A percentile compares a stretch with the other conserved stretches of the same genome.
phyloP scores from a whole-genome alignment of 225 moss, liverwort and hornwort species.

The Physcomitrium patens region DNA sequence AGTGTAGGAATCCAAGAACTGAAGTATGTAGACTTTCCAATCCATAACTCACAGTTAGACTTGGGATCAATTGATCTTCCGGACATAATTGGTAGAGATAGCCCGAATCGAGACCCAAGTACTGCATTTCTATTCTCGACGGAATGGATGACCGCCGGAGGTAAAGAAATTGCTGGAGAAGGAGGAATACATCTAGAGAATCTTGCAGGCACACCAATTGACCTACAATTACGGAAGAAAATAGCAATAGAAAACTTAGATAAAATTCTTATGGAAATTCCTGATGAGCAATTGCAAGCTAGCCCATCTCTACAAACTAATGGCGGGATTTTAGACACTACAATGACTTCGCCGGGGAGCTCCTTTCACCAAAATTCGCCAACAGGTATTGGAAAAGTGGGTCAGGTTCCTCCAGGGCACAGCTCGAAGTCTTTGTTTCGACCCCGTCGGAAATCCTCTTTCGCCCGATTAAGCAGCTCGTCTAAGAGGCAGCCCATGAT shows the following conservation, averaged over 20 bases:
- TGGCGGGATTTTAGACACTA: background rate
- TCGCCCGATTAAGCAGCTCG: background rate
- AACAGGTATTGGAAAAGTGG: background rate
- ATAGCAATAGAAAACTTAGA: conserved; percentile 15
- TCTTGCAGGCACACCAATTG: background rate
- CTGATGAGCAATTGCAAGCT: background rate
- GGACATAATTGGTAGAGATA: background rate
- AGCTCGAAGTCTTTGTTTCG: conserved; percentile 25
- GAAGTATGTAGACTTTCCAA: background rate
- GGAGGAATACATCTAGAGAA: background rate
- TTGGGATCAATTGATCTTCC: background rate
- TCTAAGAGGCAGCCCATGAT: conserved; percentile 23
- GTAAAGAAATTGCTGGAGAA: conserved; percentile 25
- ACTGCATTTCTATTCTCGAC: background rate
- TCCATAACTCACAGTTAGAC: background rate
- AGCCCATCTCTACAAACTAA: background rate
- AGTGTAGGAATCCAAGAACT: background rate
- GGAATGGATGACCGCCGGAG: conserved; percentile 29
- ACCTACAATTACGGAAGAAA: conserved; percentile 23
- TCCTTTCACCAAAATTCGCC: background rate
- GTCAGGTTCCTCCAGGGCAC: conserved; percentile 30
- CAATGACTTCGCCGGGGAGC: background rate
- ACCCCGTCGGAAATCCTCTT: conserved; percentile 9
- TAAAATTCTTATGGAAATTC: background rate
- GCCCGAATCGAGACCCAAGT: background rate